phyloP scores from a whole-genome alignment of 2,329 filamentous ascomycete genomes.

The Exophiala sideris region DNA sequence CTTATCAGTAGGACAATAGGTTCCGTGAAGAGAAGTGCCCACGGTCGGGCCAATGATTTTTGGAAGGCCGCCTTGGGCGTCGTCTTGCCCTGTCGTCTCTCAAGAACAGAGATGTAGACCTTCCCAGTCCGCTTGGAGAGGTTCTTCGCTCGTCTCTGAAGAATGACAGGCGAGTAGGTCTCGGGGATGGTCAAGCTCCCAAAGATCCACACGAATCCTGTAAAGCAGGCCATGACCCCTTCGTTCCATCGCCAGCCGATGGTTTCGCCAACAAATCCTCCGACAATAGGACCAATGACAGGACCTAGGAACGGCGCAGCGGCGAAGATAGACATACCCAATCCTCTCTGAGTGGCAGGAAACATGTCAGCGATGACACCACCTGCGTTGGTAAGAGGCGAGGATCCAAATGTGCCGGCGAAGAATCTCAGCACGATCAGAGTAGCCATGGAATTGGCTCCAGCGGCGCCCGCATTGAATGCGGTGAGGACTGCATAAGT shows the following conservation, averaged over 20 bases:
- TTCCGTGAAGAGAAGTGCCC: conserved; percentile 66
- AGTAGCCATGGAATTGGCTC: conserved; percentile 63
- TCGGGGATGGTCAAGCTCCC: conserved; percentile 53
- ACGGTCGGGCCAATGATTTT: conserved; percentile 59
- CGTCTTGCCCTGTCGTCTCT: conserved; percentile 37
- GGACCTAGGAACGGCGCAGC: conserved; percentile 47
- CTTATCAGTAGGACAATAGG: conserved; percentile 64
- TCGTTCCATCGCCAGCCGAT: conserved; percentile 66
- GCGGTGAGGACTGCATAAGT: conserved; percentile 61
- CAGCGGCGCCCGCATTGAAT: conserved; percentile 62
- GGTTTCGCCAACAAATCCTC: conserved; percentile 31
- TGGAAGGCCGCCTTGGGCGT: conserved; percentile 48
- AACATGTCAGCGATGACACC: conserved; percentile 63
- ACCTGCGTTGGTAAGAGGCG: conserved; percentile 60
- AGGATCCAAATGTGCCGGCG: conserved; percentile 60
- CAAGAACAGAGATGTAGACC: conserved; percentile 53
- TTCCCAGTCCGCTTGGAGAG: conserved; percentile 54
- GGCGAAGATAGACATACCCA: conserved; percentile 62
- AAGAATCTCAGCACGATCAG: conserved; percentile 66
- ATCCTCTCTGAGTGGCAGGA: conserved; percentile 56
- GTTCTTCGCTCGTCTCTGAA: conserved; percentile 50
- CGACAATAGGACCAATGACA: conserved; percentile 56
- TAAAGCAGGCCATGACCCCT: conserved; percentile 61
- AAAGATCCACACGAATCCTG: conserved; percentile 56
- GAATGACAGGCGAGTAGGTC: conserved; percentile 55